These are phyloP conservation scores for Stentor roeselii DNA, from an alignment of 73 alveolate species.

Conservation along the genomic window DNA sequence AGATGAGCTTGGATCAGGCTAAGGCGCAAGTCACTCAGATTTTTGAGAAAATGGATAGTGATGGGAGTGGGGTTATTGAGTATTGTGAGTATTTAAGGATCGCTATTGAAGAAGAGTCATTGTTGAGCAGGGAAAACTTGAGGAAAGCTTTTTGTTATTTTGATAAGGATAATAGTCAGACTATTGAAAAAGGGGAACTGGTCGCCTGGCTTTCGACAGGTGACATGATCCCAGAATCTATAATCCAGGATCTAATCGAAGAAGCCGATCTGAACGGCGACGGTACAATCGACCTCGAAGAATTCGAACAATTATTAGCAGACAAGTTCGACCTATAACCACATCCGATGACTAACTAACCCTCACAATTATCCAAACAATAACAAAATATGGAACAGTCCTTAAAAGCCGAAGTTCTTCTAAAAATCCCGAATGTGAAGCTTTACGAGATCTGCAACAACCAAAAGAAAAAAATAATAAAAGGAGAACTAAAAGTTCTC, in stretches of 20 bases:
- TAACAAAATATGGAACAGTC: background rate
- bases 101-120: background rate
- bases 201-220: background rate
- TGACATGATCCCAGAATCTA: background rate
- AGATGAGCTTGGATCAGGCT: background rate
- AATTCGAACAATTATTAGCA: background rate
- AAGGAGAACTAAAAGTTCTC: background rate
- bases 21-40: background rate
- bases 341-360: background rate
- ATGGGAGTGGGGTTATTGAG: conserved; percentile 14
- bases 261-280: conserved; percentile 11
- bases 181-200: background rate
- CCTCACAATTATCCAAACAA: too few species aligned
- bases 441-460: background rate
- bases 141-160: conserved; percentile 1
- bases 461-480: background rate
- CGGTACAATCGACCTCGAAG: background rate
- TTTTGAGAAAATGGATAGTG: conserved; percentile 9
- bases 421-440: background rate
- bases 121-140: background rate
- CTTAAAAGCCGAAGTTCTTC: background rate
- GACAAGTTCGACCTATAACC: background rate
- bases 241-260: background rate
- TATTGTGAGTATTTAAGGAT: background rate
- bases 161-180: background rate